Percentiles rank a stretch among this genome's conserved stretches.
These are phyloP conservation scores for Phytomonas francai DNA, from an alignment of 208 protist genomes.

Conservation along the genomic window DNA sequence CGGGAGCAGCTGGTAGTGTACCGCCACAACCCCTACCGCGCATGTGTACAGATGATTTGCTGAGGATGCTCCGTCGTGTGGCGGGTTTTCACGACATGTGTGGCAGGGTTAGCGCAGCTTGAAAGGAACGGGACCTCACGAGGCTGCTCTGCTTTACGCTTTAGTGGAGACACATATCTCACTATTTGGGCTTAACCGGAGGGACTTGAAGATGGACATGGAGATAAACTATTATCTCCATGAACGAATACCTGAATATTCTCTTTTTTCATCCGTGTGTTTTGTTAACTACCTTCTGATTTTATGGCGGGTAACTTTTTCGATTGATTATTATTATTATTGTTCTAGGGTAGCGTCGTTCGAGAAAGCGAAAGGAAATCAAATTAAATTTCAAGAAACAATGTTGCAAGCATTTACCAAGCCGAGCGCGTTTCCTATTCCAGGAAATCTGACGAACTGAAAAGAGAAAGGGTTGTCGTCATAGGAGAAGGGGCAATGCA, in stretches of 20 bases:
- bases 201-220: not conserved
- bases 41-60: constrained; percentile 5
- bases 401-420: not conserved
- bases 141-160: not conserved
- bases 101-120: not conserved
- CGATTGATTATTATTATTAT: too few relatives aligned
- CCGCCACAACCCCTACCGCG: constrained; percentile 78
- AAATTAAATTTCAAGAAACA: too few relatives aligned
- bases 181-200: not conserved
- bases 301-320: not conserved
- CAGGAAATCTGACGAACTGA: not conserved
- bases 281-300: not conserved
- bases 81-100: not conserved
- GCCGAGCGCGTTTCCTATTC: not conserved
- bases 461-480: not conserved
- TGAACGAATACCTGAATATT: not conserved
- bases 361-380: too few relatives aligned
- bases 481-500: not conserved
- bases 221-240: not conserved
- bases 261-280: not conserved
- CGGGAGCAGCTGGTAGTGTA: constrained; percentile 55
- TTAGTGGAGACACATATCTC: not conserved
- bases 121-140: not conserved
- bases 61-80: not conserved
- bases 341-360: too few relatives aligned